Evolutionary conservation across 164 flowering plant genomes (phyloP).

Genomic region (Aristolochia californica): DNA sequence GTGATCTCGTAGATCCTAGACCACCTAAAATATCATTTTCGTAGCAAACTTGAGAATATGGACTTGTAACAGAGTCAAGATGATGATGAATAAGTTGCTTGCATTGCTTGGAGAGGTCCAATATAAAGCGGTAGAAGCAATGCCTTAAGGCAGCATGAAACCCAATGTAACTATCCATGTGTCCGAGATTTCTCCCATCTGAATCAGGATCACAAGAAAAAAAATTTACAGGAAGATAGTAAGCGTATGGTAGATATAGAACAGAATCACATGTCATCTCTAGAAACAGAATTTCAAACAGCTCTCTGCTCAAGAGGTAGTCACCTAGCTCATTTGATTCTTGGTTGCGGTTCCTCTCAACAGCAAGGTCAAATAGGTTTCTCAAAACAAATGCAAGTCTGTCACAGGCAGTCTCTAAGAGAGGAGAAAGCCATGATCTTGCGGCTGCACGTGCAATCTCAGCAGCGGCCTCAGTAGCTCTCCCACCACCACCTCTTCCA

Average conservation of each 20-base stretch:
- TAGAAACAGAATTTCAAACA: neutral
- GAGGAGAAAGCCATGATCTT: slow-evolving; percentile 89
- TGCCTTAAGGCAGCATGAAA: slow-evolving; percentile 83
- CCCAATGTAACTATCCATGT: slow-evolving; percentile 90
- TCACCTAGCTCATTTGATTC: slow-evolving; percentile 24
- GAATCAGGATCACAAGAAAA: slow-evolving; percentile 2
- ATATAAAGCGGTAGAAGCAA: slow-evolving; percentile 60
- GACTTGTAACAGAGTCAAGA: slow-evolving; percentile 95
- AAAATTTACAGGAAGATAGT: neutral
- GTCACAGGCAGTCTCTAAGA: slow-evolving; percentile 90
- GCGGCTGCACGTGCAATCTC: slow-evolving; percentile 98
- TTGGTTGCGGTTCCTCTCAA: slow-evolving; percentile 53
- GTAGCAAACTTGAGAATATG: slow-evolving; percentile 81
- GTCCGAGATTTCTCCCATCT: slow-evolving; percentile 49
- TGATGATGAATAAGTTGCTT: slow-evolving; percentile 85
- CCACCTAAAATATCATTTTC: slow-evolving; percentile 41
- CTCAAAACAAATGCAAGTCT: slow-evolving; percentile 88
- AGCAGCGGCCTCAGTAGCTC: slow-evolving; percentile 79
- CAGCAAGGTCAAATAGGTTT: slow-evolving; percentile 81
- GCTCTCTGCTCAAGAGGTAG: neutral
- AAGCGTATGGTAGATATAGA: neutral
- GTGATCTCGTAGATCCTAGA: slow-evolving; percentile 28
- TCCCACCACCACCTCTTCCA: slow-evolving; percentile 75
- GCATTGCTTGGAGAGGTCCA: slow-evolving; percentile 76
- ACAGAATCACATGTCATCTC: too few species aligned